Evolutionary conservation across 345 rosid species (phyloP), one percentile per base, ranked within the genome.

Genomic region (Physaria fendleri): DNA sequence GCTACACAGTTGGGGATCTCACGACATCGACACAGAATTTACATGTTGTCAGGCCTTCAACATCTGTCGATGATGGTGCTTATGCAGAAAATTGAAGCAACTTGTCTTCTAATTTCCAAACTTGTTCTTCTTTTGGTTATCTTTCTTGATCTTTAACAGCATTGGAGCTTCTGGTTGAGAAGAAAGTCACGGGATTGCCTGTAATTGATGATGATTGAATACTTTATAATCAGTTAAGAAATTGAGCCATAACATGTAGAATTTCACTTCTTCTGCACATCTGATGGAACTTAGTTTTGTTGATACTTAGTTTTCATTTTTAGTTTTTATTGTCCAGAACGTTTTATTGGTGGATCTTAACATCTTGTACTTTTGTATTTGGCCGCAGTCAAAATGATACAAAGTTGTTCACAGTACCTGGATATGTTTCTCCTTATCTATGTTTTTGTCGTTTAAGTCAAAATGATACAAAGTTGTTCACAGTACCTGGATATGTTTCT

Each of bases 121-220:
- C n/a, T 9, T 65, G 35, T 32, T 48, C 15, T 34, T 48, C n/a
- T n/a, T 46, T 47, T 58, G 29, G 5, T 18, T 24, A 11, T 25
- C 16, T 41, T 28, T 49, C 38, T 11, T 24, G 54, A 12, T 15
- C 60, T 38, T 37, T 8, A 56, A 68, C 84, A 88, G 98, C 96
- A 27, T 69, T 88, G 76, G 88, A 86, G 71, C 59, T 68, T 59
- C 82, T 93, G 28, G 95, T 88, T 64, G 87, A 93, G 74, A 77
- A 76, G 78, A 85, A 95, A 77, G 71, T 88, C 49, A 84, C 95
- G 3, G 97, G 99, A 42, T 83, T 88, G 53, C 99, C 99, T 33
- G 97, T 88, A 68, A 73, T 86, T 35, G 89, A 88, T 66, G 95
- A 88, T 62, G 75, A 88, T 39, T 93, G 95, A 53, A 42, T 53